Percentiles rank a stretch among this genome's conserved stretches.
Conservation (phyloP, 306 rosid species). For the Lotus japonicus region DNA sequence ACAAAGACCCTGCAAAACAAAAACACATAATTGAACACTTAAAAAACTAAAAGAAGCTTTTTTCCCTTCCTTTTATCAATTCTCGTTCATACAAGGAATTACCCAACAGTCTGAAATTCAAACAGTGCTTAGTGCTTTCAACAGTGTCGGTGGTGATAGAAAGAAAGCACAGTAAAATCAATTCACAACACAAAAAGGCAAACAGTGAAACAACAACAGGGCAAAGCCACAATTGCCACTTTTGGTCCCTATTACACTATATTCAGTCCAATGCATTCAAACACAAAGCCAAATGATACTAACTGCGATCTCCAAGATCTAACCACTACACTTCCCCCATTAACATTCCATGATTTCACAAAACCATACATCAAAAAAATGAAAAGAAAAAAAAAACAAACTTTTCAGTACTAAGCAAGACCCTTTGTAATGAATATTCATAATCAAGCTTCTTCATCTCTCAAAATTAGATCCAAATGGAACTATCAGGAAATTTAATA, state of each 20-base stretch:
- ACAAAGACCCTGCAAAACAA: slow-evolving; percentile 5
- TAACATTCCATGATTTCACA: not conserved
- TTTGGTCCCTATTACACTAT: too few relatives aligned
- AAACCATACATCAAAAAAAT: not conserved
- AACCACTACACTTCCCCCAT: slow-evolving; percentile 10
- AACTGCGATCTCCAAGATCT: slow-evolving; percentile 34
- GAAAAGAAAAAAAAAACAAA: not conserved
- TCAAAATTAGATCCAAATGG: slow-evolving; percentile 44
- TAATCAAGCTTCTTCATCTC: not conserved
- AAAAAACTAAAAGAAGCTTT: slow-evolving; percentile 1
- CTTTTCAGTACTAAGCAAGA: not conserved
- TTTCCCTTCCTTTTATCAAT: not conserved
- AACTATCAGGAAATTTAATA: too few relatives aligned
- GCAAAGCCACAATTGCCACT: too few relatives aligned
- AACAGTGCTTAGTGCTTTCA: too few relatives aligned
- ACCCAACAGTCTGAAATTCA: not conserved
- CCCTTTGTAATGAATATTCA: not conserved
- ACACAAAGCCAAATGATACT: slow-evolving; percentile 1
- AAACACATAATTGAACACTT: not conserved
- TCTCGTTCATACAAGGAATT: not conserved
- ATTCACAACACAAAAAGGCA: too few relatives aligned
- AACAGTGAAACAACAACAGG: slow-evolving; percentile 15
- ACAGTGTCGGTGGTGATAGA: too few relatives aligned
- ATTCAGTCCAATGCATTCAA: slow-evolving; percentile 3
- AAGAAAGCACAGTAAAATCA: too few relatives aligned